Conservation (phyloP, 2,329 filamentous ascomycete genomes). For the Fusarium phyllophilum region DNA sequence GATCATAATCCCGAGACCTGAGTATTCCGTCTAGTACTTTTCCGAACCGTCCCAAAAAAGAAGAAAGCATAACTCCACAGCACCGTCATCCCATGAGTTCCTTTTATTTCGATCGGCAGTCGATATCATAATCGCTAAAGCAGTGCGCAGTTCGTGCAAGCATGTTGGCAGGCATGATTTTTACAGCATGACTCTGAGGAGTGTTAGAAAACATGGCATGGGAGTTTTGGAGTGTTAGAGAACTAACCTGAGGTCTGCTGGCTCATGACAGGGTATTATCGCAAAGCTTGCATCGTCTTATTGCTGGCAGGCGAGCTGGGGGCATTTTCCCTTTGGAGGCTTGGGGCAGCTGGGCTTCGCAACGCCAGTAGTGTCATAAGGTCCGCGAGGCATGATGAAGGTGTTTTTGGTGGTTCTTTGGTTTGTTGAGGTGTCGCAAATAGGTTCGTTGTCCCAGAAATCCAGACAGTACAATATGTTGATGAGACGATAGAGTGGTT, state of each 20-base stretch:
- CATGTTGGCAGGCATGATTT: constrained; percentile 11
- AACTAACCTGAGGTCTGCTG: constrained; percentile 31
- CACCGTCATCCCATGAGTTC: constrained; percentile 32
- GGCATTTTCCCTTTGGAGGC: constrained; percentile 47
- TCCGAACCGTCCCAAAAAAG: constrained; percentile 39
- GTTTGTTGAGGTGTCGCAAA: constrained; percentile 5
- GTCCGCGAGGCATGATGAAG: constrained; percentile 49
- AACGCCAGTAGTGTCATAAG: constrained; percentile 53
- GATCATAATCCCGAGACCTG: constrained; percentile 32
- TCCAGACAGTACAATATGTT: constrained; percentile 12
- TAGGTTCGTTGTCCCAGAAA: constrained; percentile 23
- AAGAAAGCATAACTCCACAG: constrained; percentile 40
- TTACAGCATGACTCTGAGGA: constrained; percentile 31
- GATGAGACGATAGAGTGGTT: constrained; percentile 27
- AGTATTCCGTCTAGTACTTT: constrained; percentile 44
- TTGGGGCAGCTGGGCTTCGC: constrained; percentile 50
- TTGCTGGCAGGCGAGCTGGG: constrained; percentile 19
- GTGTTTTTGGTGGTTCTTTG: constrained; percentile 17
- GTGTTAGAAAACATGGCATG: constrained; percentile 14
- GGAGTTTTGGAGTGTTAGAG: not conserved
- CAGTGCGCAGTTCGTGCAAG: constrained; percentile 34
- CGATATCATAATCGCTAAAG: constrained; percentile 40
- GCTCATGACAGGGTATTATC: constrained; percentile 26
- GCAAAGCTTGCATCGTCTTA: constrained; percentile 20
- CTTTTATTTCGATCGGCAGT: constrained; percentile 40